Evolutionary conservation across 176 grass and related monocot species (phyloP), one percentile per base, ranked within the genome.

Genomic region (Zea luxurians): DNA sequence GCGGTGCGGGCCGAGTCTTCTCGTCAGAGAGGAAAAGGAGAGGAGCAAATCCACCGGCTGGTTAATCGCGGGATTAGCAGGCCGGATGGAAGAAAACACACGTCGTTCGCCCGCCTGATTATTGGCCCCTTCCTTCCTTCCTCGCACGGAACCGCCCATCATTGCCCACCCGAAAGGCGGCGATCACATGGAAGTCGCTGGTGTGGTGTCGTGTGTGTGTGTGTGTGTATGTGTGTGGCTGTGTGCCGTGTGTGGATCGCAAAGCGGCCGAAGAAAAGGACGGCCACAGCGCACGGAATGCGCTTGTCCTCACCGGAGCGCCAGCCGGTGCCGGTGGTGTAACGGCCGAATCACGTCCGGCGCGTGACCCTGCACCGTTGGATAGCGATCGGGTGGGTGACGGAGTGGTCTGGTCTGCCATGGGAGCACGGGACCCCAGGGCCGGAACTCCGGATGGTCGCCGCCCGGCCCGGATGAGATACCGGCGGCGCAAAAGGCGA

Each of bases 111-210:
- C 27, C 27, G 27, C 27, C 27, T 27, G 27, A 27, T 27, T 27
- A 27, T 27, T 27, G 27, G 27, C 27, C 27, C 27, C 27, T 27
- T 0, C 0, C 27, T 27, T 27, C 27, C 27, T 27, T 27, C 27
- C 27, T 27, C 27, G 27, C 27, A 27, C 27, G 27, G 27, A 27
- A 27, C 27, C 27, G 27, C 27, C 27, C 27, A 27, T 55, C 15
- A 10, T 44, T 37, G 35, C 27, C 27, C 10, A 16, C 62, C 71
- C 18, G 7, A 87, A 86, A 82, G 40, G 4, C 38, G 27, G 27
- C 27, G 27, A 27, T 27, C 27, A 27, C 27, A 27, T 27, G 27
- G 27, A 27, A 27, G 27, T 27, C 27, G 27, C 27, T 27, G 27
- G 27, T 27, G 27, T 27, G 27, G 27, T 27, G 27, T 27, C 27